A percentile compares a stretch with the other conserved stretches of the same genome.
These are phyloP conservation scores for Leptodermis oblonga DNA, from an alignment of 257 asterid genomes.

Conservation along the genomic window DNA sequence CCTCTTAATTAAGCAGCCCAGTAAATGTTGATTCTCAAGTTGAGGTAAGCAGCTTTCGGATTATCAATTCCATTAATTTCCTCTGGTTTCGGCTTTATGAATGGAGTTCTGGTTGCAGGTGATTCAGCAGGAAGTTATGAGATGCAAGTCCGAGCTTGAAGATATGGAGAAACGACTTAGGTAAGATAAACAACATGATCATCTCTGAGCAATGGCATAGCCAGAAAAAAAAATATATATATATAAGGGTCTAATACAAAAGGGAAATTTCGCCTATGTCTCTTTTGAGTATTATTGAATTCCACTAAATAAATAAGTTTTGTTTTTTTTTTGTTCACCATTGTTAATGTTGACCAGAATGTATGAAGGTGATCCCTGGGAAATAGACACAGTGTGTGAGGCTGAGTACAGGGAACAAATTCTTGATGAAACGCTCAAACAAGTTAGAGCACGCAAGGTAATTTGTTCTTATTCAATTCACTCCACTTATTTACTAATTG, in stretches of 20 bases:
- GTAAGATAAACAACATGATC: conserved; percentile 14
- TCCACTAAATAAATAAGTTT: not conserved
- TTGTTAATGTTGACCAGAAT: conserved; percentile 27
- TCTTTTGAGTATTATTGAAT: too few relatives aligned
- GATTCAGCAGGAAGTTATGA: conserved; percentile 59
- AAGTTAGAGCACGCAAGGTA: conserved; percentile 61
- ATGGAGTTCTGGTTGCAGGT: conserved; percentile 64
- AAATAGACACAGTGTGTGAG: conserved; percentile 52
- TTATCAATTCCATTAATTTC: not conserved
- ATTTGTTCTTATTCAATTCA: too few relatives aligned
- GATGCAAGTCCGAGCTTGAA: conserved; percentile 57
- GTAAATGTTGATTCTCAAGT: conserved; percentile 53
- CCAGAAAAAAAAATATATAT: too few relatives aligned
- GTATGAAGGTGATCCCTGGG: conserved; percentile 64
- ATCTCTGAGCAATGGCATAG: too few relatives aligned
- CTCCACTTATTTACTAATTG: not conserved
- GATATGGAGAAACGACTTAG: conserved; percentile 66
- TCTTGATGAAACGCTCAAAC: conserved; percentile 66
- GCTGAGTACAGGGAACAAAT: conserved; percentile 74
- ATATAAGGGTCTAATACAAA: too few relatives aligned
- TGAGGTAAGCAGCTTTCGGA: conserved; percentile 40
- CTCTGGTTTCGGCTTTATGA: too few relatives aligned
- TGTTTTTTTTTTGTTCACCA: not conserved
- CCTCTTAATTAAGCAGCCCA: conserved; percentile 48
- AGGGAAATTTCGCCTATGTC: too few relatives aligned